Evolutionary conservation across 345 rosid genomes (phyloP), one percentile per base, ranked within the genome.

Genomic region (Syzygium grande): DNA sequence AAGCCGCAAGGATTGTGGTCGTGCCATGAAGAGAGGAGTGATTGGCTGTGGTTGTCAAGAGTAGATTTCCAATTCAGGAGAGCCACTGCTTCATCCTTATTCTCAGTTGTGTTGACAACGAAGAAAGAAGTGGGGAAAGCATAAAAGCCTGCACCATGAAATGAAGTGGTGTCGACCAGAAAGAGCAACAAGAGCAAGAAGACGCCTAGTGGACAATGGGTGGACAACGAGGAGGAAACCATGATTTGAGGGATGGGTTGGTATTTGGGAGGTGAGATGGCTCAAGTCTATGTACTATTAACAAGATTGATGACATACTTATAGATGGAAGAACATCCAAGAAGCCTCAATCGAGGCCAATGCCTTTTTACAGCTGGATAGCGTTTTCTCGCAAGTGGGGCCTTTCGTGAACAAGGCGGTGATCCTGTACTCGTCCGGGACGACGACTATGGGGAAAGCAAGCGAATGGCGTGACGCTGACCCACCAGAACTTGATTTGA

Each of bases 161-260:
- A n/a, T n/a, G 73, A 30, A 63, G 9, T 14, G 73, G 73, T n/a
- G 73, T 27, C 19, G 13, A 63, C 73, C 29, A 63, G 14, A 38
- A 63, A 15, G 73, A 63, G 38, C 4, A 3, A 63, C 9, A 14
- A 63, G 73, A 63, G 3, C 38, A n/a, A 63, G 73, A 29, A 7
- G 38, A n/a, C 38, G 0, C 3, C 0, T 11, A 14, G 14, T 13
- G 0, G 4, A n/a, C 19, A 6, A 19, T 12, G 38, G 38, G 1
- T 63, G 73, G 73, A 63, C 2, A 1, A 9, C 10, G 29, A 63
- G 8, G 21, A 63, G 5, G 73, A n/a, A 3, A 14, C 38, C 73
- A 63, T n/a, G 73, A 63, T 63, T 59, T n/a, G 9, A 5, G 14
- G 19, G 77, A 63, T 29, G 0, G 0, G 11, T 23, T 23, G 63